A percentile compares a stretch with the other conserved stretches of the same genome.
phyloP scores from a whole-genome alignment of 2,329 filamentous ascomycete genomes.

The Epichloe typhina region DNA sequence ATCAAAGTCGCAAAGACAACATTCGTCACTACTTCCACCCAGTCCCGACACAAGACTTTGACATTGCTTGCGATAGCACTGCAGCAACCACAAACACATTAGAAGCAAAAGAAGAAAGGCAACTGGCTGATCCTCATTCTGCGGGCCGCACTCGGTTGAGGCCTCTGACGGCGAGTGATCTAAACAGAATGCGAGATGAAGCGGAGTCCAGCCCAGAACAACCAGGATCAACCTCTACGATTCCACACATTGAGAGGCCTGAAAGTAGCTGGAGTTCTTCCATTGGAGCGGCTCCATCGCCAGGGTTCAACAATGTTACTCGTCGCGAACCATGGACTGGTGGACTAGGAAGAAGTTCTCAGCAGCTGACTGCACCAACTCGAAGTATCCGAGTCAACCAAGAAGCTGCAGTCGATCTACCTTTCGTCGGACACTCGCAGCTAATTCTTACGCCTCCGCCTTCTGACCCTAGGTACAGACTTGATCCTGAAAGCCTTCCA shows the following conservation, averaged over 20 bases:
- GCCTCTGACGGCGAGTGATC: conserved; percentile 6
- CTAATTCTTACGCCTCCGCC: conserved; percentile 5
- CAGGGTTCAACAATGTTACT: not conserved
- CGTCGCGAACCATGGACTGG: not conserved
- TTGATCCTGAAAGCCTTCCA: not conserved
- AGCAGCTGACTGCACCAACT: not conserved
- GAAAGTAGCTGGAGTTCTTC: not conserved
- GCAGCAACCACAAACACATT: conserved; percentile 10
- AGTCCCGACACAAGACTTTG: conserved; percentile 12
- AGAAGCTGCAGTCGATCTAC: not conserved
- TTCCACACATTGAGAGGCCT: not conserved
- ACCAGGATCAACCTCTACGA: not conserved
- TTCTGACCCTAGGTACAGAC: conserved; percentile 2
- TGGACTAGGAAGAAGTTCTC: not conserved
- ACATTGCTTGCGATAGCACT: conserved; percentile 23
- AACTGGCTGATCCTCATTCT: not conserved
- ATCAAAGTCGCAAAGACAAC: conserved; percentile 7
- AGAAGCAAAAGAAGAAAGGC: not conserved
- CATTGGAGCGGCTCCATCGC: not conserved
- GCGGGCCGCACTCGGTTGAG: conserved; percentile 8
- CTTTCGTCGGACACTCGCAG: not conserved
- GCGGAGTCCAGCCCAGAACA: conserved; percentile 6
- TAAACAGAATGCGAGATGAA: conserved; percentile 11
- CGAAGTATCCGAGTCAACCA: not conserved
- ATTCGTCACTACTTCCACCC: conserved; percentile 21